Evolutionary conservation across 345 rosid genomes (phyloP), one percentile per base, ranked within the genome.

Genomic region (Mallotus nudiflorus): DNA sequence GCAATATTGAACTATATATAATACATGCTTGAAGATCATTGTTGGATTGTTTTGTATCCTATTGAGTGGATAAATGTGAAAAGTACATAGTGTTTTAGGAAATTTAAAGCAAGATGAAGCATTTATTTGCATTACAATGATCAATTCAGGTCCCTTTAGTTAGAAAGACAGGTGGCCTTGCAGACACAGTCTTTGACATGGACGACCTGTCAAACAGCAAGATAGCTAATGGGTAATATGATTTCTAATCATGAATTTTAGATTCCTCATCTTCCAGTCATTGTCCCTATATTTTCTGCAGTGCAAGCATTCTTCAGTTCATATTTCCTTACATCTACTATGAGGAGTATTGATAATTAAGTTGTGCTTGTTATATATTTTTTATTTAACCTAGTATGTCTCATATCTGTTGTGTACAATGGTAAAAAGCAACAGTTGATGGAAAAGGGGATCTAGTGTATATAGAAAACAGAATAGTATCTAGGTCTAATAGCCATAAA

Each of bases 91-190:
- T 27, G 52, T 54, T 14, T 45, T 1, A 18, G 50, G 46, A 39
- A 63, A 33, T 55, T 39, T 61, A 40, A 39, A 66, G 24, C 19
- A 65, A 42, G 44, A 51, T 24, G 15, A 61, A 40, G 48, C 52
- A 55, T 8, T 79, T 37, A 39, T 35, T 59, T 70, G 52, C 46
- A 20, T 28, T n/a, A 6, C 25, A 61, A 54, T 61, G 46, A 46
- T 56, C 68, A 19, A 70, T 80, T 69, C 80, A 86, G 87, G 82
- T 86, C 29, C 90, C 87, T 0, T 55, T 84, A 28, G 90, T 86
- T 39, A 83, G 87, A 74, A 86, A 82, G 73, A 86, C 90, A 0
- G 87, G 90, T 62, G 90, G 90, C 77, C 87, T 86, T 69, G 87
- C 85, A 24, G 90, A 83, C 79, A 86, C 86, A 4, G 90, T 86